phyloP scores from a whole-genome alignment of 352 stramenopile species.

The Globisporangium canariense region DNA sequence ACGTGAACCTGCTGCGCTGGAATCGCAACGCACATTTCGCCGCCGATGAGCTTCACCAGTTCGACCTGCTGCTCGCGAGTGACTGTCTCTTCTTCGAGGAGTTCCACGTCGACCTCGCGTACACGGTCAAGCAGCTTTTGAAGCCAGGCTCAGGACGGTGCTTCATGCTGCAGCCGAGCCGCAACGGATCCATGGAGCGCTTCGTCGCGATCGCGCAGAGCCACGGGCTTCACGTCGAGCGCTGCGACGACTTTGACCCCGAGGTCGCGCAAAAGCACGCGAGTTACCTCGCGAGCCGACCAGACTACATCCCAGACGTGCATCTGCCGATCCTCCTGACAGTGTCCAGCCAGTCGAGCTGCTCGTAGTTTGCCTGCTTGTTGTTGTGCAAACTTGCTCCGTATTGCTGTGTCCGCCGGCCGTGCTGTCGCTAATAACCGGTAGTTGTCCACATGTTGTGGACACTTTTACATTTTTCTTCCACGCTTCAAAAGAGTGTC shows the following conservation, averaged over 20 bases:
- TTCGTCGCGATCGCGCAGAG: conserved; percentile 51
- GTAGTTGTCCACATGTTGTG: no score
- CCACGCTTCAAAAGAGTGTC: no score
- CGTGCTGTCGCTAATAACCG: no score
- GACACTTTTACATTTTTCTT: no score
- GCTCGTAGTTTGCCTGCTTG: background rate
- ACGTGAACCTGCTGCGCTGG: conserved; percentile 62
- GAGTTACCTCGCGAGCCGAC: conserved; percentile 27
- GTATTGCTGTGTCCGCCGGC: no score
- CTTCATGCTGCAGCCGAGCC: conserved; percentile 72
- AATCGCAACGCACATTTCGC: conserved; percentile 37
- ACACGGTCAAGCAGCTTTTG: conserved; percentile 63
- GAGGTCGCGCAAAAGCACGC: conserved; percentile 33
- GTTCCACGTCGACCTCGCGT: conserved; percentile 73
- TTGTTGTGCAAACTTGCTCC: no score
- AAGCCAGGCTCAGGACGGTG: conserved; percentile 38
- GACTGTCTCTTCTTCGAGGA: conserved; percentile 88
- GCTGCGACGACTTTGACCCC: conserved; percentile 39
- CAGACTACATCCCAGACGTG: conserved; percentile 68
- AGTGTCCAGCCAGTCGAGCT: conserved; percentile 15
- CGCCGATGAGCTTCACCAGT: conserved; percentile 37
- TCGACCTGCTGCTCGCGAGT: conserved; percentile 78
- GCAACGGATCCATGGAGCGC: conserved; percentile 72
- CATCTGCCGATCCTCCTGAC: conserved; percentile 62
- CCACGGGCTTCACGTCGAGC: conserved; percentile 32